These are phyloP conservation scores for Selaginella tamariscina DNA, from an alignment of 75 land plant species.

Conservation along the genomic window DNA sequence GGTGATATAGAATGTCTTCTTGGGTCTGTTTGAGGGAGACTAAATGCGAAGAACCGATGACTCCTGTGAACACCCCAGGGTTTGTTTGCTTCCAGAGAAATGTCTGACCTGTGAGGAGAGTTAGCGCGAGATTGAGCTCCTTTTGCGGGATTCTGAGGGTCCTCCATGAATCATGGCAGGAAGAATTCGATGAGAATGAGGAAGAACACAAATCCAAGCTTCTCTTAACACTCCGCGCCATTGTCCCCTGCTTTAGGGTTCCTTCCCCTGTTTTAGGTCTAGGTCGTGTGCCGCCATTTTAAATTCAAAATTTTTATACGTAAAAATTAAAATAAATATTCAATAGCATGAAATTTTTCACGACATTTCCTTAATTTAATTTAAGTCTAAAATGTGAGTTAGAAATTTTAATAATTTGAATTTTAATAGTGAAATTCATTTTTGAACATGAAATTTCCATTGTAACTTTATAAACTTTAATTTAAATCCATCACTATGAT, in stretches of 20 bases:
- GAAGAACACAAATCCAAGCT: not conserved
- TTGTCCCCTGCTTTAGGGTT: not conserved
- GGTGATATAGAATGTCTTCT: constrained; percentile 32
- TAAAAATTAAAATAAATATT: too few species aligned
- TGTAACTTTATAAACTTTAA: too few species aligned
- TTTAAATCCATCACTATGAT: too few species aligned
- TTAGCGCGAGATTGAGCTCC: constrained; percentile 78
- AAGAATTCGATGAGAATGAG: constrained; percentile 9
- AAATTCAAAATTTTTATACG: too few species aligned
- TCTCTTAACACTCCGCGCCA: not conserved
- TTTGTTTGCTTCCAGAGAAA: constrained; percentile 82
- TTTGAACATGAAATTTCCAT: too few species aligned
- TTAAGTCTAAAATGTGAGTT: too few species aligned
- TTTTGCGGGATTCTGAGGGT: constrained; percentile 40
- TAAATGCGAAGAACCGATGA: constrained; percentile 42
- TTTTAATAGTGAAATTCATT: too few species aligned
- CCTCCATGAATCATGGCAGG: constrained; percentile 30
- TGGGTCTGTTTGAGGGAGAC: constrained; percentile 54
- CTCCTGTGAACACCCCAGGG: constrained; percentile 53
- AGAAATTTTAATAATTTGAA: too few species aligned
- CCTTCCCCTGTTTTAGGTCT: too few species aligned
- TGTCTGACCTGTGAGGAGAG: constrained; percentile 89
- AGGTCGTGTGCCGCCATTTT: too few species aligned
- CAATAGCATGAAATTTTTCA: too few species aligned
- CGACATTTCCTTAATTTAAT: too few species aligned